Evolutionary conservation across 371 early-diverging fungal species (phyloP).

Genomic region (Mucor plumbeus): DNA sequence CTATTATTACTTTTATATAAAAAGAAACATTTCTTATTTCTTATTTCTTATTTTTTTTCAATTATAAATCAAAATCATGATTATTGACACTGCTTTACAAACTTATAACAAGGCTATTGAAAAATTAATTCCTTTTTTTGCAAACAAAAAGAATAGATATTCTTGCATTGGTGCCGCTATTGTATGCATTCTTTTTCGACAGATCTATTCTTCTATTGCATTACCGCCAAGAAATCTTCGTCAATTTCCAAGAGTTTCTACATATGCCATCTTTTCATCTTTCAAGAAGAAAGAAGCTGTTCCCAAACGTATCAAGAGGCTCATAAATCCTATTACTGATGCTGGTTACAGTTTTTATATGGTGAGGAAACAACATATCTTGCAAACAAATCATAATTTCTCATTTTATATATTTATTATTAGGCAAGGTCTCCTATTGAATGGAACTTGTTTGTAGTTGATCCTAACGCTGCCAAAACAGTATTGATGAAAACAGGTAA

Average conservation of each 20-base stretch:
- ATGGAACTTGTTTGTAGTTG: conserved; percentile 40
- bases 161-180: conserved; percentile 8
- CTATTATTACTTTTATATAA: no score
- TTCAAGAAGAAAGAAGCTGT: background rate
- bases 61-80: no score
- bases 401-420: background rate
- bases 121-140: background rate
- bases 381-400: background rate
- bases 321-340: conserved; percentile 7
- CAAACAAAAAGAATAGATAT: background rate
- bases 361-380: background rate
- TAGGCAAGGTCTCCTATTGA: conserved; percentile 30
- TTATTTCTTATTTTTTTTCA: no score
- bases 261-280: conserved; percentile 4
- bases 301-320: conserved; percentile 1
- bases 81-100: no score
- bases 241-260: background rate
- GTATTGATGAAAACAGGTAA: conserved; percentile 43
- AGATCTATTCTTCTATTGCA: background rate
- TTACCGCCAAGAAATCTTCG: conserved; percentile 8
- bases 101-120: background rate
- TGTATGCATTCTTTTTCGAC: background rate
- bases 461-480: conserved; percentile 33
- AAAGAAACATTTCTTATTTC: no score
- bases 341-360: conserved; percentile 3